Evolutionary conservation across 805 yeast species (phyloP).

Genomic region (Wickerhamiella musiphila): DNA sequence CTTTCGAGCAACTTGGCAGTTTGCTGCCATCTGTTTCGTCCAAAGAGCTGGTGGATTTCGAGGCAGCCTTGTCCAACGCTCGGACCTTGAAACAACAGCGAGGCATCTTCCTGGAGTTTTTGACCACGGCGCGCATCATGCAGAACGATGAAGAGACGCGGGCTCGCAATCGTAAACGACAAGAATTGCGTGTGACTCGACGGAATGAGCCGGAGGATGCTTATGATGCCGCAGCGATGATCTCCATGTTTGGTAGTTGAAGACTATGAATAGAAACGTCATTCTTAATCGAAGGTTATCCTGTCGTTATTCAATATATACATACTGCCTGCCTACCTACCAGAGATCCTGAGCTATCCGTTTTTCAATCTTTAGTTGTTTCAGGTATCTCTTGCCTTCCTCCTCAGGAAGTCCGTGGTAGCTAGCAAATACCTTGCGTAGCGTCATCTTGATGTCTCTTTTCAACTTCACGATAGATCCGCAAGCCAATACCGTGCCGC

Average conservation of each 20-base stretch:
- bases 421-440: conserved; percentile 7
- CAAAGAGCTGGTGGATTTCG: conserved; percentile 45
- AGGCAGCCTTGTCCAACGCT: conserved; percentile 43
- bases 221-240: conserved; percentile 14
- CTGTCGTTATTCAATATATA: no score
- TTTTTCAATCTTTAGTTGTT: conserved; percentile 14
- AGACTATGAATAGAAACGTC: not conserved
- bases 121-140: conserved; percentile 39
- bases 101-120: conserved; percentile 56
- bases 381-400: conserved; percentile 8
- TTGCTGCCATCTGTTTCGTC: conserved; percentile 32
- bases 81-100: conserved; percentile 63
- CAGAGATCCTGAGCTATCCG: conserved; percentile 29
- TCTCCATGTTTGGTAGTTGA: conserved; percentile 12
- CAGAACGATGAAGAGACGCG: conserved; percentile 20
- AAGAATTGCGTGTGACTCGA: conserved; percentile 13
- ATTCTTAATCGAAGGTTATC: no score
- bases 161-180: conserved; percentile 15
- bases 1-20: conserved; percentile 40
- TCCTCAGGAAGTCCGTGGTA: conserved; percentile 2
- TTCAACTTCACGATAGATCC: conserved; percentile 12
- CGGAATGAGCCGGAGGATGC: conserved; percentile 12
- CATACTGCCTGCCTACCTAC: conserved; percentile 24
- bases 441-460: conserved; percentile 5
- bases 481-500: conserved; percentile 12